Evolutionary conservation across 2,329 filamentous ascomycete species (phyloP).

Genomic region (Penicillium sp.): DNA sequence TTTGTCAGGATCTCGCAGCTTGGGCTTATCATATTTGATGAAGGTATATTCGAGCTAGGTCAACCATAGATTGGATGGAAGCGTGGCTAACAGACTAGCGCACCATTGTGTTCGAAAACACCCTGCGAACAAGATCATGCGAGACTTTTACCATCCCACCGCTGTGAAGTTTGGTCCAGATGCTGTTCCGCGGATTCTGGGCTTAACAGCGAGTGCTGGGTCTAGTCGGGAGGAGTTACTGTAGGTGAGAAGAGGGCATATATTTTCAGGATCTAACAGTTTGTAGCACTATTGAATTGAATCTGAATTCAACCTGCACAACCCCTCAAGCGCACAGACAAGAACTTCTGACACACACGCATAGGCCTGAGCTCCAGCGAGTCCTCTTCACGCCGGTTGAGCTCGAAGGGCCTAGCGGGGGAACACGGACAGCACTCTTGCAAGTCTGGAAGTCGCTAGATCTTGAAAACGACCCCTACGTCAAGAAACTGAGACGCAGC

Average conservation of each 20-base stretch:
- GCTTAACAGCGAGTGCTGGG: conserved; percentile 78
- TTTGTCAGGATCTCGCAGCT: conserved; percentile 71
- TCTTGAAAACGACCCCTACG: conserved; percentile 65
- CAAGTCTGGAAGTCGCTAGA: conserved; percentile 53
- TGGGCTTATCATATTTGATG: conserved; percentile 78
- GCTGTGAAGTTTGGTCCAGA: conserved; percentile 32
- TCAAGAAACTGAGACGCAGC: conserved; percentile 54
- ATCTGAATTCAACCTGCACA: conserved; percentile 70
- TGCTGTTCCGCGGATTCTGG: conserved; percentile 70
- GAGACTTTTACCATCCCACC: conserved; percentile 67
- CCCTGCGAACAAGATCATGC: conserved; percentile 74
- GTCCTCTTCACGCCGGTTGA: conserved; percentile 26
- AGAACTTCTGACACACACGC: conserved; percentile 71
- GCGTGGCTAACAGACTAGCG: conserved; percentile 48
- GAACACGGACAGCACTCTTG: conserved; percentile 52
- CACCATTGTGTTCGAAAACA: conserved; percentile 73
- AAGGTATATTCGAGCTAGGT: conserved; percentile 59
- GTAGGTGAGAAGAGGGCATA: conserved; percentile 31
- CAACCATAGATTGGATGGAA: neutral
- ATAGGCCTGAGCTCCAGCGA: conserved; percentile 59
- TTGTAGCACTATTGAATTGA: conserved; percentile 64
- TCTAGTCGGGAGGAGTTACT: conserved; percentile 61
- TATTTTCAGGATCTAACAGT: conserved; percentile 11
- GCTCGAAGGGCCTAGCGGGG: conserved; percentile 5
- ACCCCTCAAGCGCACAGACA: conserved; percentile 71